Conservation (phyloP, 2,329 filamentous ascomycete genomes). For the Xylariaceae sp. region DNA sequence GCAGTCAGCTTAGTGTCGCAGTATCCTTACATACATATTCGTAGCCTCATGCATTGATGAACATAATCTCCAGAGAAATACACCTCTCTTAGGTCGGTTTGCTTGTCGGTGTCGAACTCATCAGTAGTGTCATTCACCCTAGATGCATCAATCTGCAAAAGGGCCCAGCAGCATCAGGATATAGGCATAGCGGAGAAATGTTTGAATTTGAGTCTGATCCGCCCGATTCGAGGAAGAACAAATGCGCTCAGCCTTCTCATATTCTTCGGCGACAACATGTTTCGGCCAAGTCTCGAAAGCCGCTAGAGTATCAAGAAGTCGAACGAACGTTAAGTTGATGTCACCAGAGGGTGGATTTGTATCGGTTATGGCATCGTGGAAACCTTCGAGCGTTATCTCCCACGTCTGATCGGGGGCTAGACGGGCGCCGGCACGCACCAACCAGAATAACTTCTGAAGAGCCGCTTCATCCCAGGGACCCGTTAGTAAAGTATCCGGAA, state of each 20-base stretch:
- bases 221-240: background rate
- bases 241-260: background rate
- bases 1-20: too few relatives aligned
- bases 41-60: too few relatives aligned
- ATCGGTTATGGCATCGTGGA: conserved; percentile 39
- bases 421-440: conserved; percentile 44
- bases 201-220: too few relatives aligned
- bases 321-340: conserved; percentile 22
- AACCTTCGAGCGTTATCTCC: conserved; percentile 45
- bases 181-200: too few relatives aligned
- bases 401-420: conserved; percentile 41
- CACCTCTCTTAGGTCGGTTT: too few relatives aligned
- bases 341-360: background rate
- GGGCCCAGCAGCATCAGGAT: too few relatives aligned
- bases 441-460: conserved; percentile 49
- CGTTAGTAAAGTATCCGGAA: conserved; percentile 45
- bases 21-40: too few relatives aligned
- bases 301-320: conserved; percentile 16
- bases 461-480: conserved; percentile 47
- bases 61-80: too few relatives aligned
- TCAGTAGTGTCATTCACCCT: too few relatives aligned
- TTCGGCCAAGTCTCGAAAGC: conserved; percentile 23
- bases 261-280: conserved; percentile 10
- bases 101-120: too few relatives aligned
- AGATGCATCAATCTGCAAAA: too few relatives aligned